phyloP scores from a whole-genome alignment of 2,329 filamentous ascomycete species.

The Ophiocordyceps camponoti-rufipedis region DNA sequence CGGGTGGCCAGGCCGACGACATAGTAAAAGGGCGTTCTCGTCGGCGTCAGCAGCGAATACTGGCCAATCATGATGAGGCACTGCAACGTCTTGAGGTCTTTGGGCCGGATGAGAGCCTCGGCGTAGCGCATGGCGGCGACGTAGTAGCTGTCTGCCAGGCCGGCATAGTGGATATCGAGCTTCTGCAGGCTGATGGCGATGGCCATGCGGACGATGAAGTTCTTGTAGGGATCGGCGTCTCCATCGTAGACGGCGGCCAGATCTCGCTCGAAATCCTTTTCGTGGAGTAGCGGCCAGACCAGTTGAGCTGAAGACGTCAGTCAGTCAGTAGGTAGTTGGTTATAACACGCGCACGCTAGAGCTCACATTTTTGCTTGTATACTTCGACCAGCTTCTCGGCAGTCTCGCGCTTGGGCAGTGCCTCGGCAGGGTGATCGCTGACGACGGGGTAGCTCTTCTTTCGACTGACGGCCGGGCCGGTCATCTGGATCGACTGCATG shows the following conservation, averaged over 20 bases:
- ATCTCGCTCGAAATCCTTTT: conserved; percentile 57
- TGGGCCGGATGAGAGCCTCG: conserved; percentile 67
- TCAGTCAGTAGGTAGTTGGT: no score
- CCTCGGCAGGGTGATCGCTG: conserved; percentile 63
- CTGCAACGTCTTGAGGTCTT: conserved; percentile 79
- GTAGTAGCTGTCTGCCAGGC: conserved; percentile 87
- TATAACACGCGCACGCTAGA: no score
- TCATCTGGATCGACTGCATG: conserved; percentile 41
- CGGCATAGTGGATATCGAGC: conserved; percentile 75
- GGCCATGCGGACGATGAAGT: conserved; percentile 80
- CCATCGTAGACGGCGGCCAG: conserved; percentile 67
- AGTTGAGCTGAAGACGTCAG: conserved; percentile 51
- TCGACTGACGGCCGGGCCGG: conserved; percentile 19
- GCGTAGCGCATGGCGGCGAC: conserved; percentile 73
- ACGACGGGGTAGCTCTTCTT: conserved; percentile 86
- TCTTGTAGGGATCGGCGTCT: conserved; percentile 60
- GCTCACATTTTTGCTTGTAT: conserved; percentile 73
- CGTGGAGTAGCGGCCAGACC: conserved; percentile 74
- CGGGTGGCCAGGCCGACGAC: conserved; percentile 76
- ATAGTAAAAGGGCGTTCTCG: conserved; percentile 82
- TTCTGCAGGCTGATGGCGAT: conserved; percentile 92
- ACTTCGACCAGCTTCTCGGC: conserved; percentile 67
- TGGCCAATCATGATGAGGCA: conserved; percentile 75
- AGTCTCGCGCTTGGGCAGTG: conserved; percentile 54
- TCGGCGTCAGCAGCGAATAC: conserved; percentile 85